Base-by-base conservation (phyloP, 2,329 filamentous ascomycete genomes). In the Fusarium lateritium region DNA sequence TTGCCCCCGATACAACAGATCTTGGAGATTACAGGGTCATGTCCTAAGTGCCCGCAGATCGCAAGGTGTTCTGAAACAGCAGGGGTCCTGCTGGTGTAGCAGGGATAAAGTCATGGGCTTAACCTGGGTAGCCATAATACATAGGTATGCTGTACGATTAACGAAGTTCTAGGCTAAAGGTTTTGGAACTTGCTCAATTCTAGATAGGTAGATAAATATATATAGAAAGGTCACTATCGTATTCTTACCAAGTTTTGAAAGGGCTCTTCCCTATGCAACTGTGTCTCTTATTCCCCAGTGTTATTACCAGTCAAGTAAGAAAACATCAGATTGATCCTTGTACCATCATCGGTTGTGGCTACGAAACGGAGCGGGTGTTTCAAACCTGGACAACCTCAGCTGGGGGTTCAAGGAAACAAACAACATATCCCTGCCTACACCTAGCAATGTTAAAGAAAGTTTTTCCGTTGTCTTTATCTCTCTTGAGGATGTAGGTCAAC, bases 21-120 rank as follows among this genome's bases (percentile, higher is more conserved):
- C 60, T 55, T 72, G 67, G 69, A 73, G 62, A 73, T 71, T 71
- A 61, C 59, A 73, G 69, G 71, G 69, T 53, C 60, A 47, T 34
- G n/a, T 24, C 28, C 40, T 50, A 65, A 70, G 67, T 70, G 57
- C 67, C 67, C 70, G 67, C 67, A 70, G 66, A 64, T 70, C 53
- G 53, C 33, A 57, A 13, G 52, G 44, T 43, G 39, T 51, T 15
- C 52, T 62, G 61, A 69, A 69, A 67, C 65, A 52, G 15, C 66
- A 69, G 55, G 65, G 65, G 22, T 56, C 42, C 17, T 60, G 21
- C 36, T 45, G 19, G 62, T 47, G 60, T 58, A 42, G 59, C 59
- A 46, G 33, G 59, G 45, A 21, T 19, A 26, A 17, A 19, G 61
- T 21, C 51, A 64, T 51, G 61, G 39, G 58, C 44, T 58, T 65